phyloP scores from a whole-genome alignment of 495 filamentous ascomycete genomes.

The Trichocladium antarcticum region DNA sequence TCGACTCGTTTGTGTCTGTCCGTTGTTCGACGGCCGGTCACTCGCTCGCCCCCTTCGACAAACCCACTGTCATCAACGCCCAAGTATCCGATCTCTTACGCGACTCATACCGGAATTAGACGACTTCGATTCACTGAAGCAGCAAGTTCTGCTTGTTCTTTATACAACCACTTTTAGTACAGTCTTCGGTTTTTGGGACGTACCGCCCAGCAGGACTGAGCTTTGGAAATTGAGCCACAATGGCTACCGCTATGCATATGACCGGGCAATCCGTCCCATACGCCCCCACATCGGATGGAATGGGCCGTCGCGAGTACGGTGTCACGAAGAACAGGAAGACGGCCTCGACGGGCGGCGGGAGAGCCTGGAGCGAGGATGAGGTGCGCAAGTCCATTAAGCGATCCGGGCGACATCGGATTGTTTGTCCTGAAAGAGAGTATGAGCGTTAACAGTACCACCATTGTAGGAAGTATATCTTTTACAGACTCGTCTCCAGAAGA shows the following conservation, averaged over 20 bases:
- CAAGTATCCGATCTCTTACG: conserved; percentile 6
- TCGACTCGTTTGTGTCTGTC: conserved; percentile 15
- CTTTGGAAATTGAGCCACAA: conserved; percentile 15
- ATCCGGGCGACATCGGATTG: not conserved
- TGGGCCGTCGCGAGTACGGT: conserved; percentile 44
- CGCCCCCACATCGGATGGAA: conserved; percentile 37
- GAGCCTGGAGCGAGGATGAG: conserved; percentile 72
- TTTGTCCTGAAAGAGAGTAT: not conserved
- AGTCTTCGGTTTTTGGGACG: conserved; percentile 23
- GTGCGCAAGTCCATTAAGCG: conserved; percentile 32
- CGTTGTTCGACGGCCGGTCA: conserved; percentile 16
- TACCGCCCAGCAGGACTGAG: conserved; percentile 22
- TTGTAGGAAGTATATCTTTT: conserved; percentile 70
- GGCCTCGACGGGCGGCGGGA: conserved; percentile 56
- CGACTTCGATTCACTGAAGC: conserved; percentile 28
- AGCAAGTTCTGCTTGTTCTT: conserved; percentile 30
- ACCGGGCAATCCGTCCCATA: conserved; percentile 32
- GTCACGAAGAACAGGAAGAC: conserved; percentile 51
- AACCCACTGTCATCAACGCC: not conserved
- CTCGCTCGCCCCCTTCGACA: conserved; percentile 13
- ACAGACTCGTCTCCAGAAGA: conserved; percentile 71
- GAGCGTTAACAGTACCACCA: conserved; percentile 5
- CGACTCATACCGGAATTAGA: conserved; percentile 17
- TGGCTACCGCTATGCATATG: conserved; percentile 41
- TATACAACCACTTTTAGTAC: conserved; percentile 16